These are phyloP conservation scores for Hibiscus tridactylites DNA, from an alignment of 345 rosid genomes.

Conservation along the genomic window DNA sequence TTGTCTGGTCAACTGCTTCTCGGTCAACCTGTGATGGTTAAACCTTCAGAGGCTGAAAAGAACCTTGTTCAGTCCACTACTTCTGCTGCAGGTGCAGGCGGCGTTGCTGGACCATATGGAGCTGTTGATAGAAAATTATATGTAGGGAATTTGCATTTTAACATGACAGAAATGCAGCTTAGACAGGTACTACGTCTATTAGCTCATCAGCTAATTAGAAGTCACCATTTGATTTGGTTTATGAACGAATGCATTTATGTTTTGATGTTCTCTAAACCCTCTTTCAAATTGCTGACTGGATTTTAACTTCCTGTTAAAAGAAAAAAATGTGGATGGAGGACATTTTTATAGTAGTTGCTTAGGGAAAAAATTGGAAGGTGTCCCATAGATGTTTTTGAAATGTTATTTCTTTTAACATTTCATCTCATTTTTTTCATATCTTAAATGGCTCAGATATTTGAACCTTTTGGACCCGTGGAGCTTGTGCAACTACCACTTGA, in stretches of 20 bases:
- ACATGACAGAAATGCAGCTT: conserved; percentile 86
- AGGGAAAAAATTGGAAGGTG: not conserved
- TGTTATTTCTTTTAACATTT: not conserved
- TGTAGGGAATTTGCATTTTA: conserved; percentile 89
- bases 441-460: conserved; percentile 55
- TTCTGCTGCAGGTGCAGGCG: conserved; percentile 38
- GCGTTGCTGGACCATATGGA: conserved; percentile 57
- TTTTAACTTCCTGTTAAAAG: not conserved
- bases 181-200: conserved; percentile 49
- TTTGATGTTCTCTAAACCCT: not conserved
- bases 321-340: not conserved
- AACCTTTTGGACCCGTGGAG: conserved; percentile 91
- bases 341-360: not conserved
- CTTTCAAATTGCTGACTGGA: not conserved
- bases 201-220: not conserved
- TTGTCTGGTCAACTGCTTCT: conserved; percentile 80
- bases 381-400: not conserved
- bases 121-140: conserved; percentile 81
- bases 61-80: conserved; percentile 77
- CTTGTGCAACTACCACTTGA: conserved; percentile 92
- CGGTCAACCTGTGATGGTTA: conserved; percentile 97
- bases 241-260: not conserved
- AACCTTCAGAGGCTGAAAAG: conserved; percentile 99
- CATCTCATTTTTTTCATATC: not conserved
- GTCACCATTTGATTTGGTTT: not conserved